Percentiles rank a stretch among this genome's conserved stretches.
These are phyloP conservation scores for Rhododendron ovatum DNA, from an alignment of 148 eudicot species.

Conservation along the genomic window DNA sequence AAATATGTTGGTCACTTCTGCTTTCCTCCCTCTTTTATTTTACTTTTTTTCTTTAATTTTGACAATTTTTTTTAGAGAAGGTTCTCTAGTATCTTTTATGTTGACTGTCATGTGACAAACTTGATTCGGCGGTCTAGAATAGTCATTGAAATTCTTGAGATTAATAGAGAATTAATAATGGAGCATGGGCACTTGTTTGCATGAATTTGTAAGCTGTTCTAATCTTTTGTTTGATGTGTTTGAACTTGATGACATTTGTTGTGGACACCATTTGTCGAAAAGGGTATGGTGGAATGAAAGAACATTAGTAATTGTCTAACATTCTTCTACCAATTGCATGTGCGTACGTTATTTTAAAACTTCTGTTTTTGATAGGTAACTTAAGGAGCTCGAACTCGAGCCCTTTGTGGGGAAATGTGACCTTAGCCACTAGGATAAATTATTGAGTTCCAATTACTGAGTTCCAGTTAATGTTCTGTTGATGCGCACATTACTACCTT, in stretches of 20 bases:
- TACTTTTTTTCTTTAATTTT: background rate
- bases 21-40: background rate
- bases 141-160: background rate
- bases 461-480: background rate
- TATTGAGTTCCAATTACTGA: background rate
- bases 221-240: background rate
- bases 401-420: background rate
- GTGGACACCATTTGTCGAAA: background rate
- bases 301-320: background rate
- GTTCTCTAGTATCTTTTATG: background rate
- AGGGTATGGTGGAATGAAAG: background rate
- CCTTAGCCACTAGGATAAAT: background rate
- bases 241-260: background rate
- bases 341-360: background rate
- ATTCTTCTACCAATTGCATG: background rate
- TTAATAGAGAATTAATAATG: background rate
- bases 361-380: background rate
- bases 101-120: background rate
- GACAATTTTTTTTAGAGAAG: background rate
- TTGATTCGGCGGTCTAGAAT: background rate
- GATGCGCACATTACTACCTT: background rate
- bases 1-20: conserved; percentile 11
- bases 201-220: background rate
- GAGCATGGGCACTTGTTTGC: background rate
- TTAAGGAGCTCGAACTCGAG: background rate